Conservation (phyloP, 2,329 filamentous ascomycete species). For the Fusarium mangiferae region DNA sequence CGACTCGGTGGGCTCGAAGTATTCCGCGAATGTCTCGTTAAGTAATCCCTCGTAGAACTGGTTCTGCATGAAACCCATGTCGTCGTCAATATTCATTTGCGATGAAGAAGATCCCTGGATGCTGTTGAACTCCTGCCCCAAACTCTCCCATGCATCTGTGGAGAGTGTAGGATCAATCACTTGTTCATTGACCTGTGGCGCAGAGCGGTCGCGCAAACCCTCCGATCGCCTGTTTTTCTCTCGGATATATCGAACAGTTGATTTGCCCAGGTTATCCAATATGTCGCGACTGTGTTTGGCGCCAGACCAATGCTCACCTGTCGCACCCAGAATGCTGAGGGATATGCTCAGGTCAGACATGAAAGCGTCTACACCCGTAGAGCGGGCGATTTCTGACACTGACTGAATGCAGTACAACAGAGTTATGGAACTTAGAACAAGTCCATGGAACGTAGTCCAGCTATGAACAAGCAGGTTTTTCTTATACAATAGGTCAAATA, state of each 20-base stretch:
- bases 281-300: constrained; percentile 59
- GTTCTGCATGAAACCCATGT: constrained; percentile 25
- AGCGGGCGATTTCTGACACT: constrained; percentile 53
- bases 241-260: constrained; percentile 45
- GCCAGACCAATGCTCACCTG: constrained; percentile 63
- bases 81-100: not conserved
- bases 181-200: not conserved
- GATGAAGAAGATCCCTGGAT: not conserved
- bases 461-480: constrained; percentile 58
- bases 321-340: constrained; percentile 60
- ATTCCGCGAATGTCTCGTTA: constrained; percentile 43
- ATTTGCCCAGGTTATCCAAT: constrained; percentile 52
- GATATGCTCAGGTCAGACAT: constrained; percentile 55
- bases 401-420: constrained; percentile 63
- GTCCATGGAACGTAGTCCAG: constrained; percentile 60
- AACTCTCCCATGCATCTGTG: not conserved
- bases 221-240: not conserved
- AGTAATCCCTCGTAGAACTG: constrained; percentile 42
- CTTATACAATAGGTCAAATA: constrained; percentile 57
- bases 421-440: constrained; percentile 60
- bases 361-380: constrained; percentile 52
- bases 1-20: constrained; percentile 43
- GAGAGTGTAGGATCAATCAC: not conserved
- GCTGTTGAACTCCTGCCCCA: not conserved
- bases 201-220: not conserved